Conservation (phyloP, 768 basidiomycete species). For the Gloeopeniophorella convolvens region DNA sequence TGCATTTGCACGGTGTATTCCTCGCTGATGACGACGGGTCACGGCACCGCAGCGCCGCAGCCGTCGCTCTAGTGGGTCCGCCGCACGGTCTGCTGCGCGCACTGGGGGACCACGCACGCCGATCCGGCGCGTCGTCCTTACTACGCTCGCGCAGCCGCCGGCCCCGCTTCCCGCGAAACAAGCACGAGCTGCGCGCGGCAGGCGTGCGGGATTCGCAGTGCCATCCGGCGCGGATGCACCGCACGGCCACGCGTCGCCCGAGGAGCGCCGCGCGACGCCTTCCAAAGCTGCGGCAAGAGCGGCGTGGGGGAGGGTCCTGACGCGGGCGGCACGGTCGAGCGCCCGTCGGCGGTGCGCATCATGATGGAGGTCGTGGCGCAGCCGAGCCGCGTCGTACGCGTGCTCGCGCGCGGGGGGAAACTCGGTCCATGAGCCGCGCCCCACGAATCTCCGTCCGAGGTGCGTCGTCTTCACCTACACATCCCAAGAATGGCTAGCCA, state of each 20-base stretch:
- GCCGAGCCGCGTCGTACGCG: conserved; percentile 67
- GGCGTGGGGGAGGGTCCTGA: conserved; percentile 22
- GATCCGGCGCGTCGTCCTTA: conserved; percentile 50
- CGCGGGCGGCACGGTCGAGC: conserved; percentile 55
- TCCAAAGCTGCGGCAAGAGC: conserved; percentile 15
- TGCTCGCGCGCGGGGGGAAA: conserved; percentile 81
- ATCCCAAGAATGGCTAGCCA: too few species aligned
- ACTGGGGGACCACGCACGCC: conserved; percentile 65
- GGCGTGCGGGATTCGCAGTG: conserved; percentile 52
- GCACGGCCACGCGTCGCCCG: conserved; percentile 22
- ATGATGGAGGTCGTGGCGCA: conserved; percentile 78
- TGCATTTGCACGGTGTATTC: too few species aligned
- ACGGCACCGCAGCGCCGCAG: conserved; percentile 23
- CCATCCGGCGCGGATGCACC: conserved; percentile 30
- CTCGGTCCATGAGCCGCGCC: conserved; percentile 45
- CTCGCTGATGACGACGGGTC: conserved; percentile 36
- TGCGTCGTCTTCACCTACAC: too few species aligned
- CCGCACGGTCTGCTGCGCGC: conserved; percentile 75
- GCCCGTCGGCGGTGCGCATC: conserved; percentile 69
- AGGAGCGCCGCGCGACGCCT: conserved; percentile 23
- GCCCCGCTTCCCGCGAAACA: conserved; percentile 64
- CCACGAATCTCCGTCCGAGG: too few species aligned
- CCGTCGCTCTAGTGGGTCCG: conserved; percentile 79
- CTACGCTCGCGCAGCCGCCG: conserved; percentile 41
- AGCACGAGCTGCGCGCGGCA: conserved; percentile 57